Conservation (phyloP, 805 yeast genomes). For the Yamadazyma endophytica region DNA sequence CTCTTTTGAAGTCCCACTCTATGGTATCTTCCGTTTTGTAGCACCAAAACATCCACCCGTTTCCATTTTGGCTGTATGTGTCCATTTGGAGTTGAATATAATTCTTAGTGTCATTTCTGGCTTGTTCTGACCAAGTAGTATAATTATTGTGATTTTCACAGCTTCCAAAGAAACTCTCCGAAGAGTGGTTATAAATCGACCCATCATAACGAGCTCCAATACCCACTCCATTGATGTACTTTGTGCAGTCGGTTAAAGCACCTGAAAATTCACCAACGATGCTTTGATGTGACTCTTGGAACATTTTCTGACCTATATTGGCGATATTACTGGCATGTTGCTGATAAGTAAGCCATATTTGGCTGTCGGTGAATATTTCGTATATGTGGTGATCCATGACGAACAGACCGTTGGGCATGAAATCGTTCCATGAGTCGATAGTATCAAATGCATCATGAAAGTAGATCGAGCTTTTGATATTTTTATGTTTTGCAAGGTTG, state of each 20-base stretch:
- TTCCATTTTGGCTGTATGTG: constrained; percentile 37
- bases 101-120: constrained; percentile 43
- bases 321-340: constrained; percentile 11
- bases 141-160: constrained; percentile 40
- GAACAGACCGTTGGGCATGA: constrained; percentile 14
- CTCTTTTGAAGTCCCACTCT: constrained; percentile 61
- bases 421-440: constrained; percentile 15
- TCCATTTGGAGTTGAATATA: constrained; percentile 60
- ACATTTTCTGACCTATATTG: constrained; percentile 22
- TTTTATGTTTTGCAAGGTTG: constrained; percentile 4
- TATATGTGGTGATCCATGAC: constrained; percentile 22
- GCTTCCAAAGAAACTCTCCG: constrained; percentile 27
- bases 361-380: constrained; percentile 17
- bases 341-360: constrained; percentile 9
- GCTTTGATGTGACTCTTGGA: constrained; percentile 38
- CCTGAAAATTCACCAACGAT: constrained; percentile 70
- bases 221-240: constrained; percentile 65
- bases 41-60: constrained; percentile 71
- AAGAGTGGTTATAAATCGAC: constrained; percentile 19
- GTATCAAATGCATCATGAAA: constrained; percentile 16
- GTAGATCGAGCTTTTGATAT: constrained; percentile 7
- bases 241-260: constrained; percentile 69
- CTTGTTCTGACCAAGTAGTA: constrained; percentile 39
- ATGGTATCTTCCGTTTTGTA: constrained; percentile 61
- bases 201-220: constrained; percentile 61